A percentile compares a stretch with the other conserved stretches of the same genome.
These are phyloP conservation scores for Trichoderma breve DNA, from an alignment of 2,329 filamentous ascomycete species.

Conservation along the genomic window DNA sequence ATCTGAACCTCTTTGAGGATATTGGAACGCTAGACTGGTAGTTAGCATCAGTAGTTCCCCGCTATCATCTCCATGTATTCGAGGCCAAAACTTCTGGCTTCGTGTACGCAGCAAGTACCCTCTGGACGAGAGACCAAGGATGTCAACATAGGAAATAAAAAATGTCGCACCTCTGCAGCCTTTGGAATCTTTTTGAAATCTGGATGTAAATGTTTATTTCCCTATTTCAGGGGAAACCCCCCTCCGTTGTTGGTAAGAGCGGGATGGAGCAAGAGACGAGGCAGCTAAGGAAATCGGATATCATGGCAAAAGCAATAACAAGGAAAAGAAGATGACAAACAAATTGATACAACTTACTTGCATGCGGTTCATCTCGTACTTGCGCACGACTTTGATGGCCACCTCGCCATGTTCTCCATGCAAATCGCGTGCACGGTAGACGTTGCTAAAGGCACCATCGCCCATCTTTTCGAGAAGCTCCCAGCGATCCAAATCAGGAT, in stretches of 20 bases:
- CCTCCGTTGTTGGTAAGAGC: constrained; percentile 54
- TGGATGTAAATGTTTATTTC: constrained; percentile 89
- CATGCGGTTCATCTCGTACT: constrained; percentile 97
- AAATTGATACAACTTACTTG: constrained; percentile 70
- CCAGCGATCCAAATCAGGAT: constrained; percentile 59
- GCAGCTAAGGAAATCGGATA: constrained; percentile 19
- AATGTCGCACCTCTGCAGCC: constrained; percentile 88
- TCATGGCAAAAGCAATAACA: constrained; percentile 19
- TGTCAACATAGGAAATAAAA: constrained; percentile 32
- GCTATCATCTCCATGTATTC: constrained; percentile 16
- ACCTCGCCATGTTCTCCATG: constrained; percentile 73
- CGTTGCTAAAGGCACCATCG: constrained; percentile 97
- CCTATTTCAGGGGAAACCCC: constrained; percentile 57
- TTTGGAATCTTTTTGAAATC: constrained; percentile 94
- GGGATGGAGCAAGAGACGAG: constrained; percentile 23
- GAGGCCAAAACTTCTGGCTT: constrained; percentile 7
- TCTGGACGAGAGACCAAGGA: constrained; percentile 26
- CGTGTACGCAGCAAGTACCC: background rate
- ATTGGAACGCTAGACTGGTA: constrained; percentile 73
- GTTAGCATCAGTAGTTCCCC: constrained; percentile 31
- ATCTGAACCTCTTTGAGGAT: constrained; percentile 99
- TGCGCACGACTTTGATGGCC: constrained; percentile 97
- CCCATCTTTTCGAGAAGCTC: constrained; percentile 94
- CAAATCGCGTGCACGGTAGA: constrained; percentile 82
- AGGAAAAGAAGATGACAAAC: constrained; percentile 25